Evolutionary conservation across 352 stramenopile species (phyloP), one percentile per base, ranked within the genome.

Genomic region (Globisporangium radiosum): DNA sequence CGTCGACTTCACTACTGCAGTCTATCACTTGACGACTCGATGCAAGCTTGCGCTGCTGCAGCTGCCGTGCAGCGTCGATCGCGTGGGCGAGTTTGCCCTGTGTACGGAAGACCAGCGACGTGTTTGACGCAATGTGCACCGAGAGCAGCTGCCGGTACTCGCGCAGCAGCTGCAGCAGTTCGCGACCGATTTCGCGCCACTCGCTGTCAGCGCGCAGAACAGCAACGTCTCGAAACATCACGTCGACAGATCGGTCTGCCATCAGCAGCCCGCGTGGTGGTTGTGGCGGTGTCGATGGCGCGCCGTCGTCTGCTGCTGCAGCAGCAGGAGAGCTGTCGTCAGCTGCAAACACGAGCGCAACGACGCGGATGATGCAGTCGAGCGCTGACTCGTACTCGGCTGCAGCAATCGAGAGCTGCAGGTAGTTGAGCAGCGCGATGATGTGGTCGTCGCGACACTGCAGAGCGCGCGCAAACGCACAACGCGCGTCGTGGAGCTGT

Each of bases 351-450:
- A 70, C 50, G 15, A 73, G 63, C 42, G 75, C 65, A 11, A 81
- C 42, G 7, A 81, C 25, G 1, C 65, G 69, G 3, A 81, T 7
- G 8, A 76, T 68, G 5, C 57, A 60, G 38, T 77, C 66, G 3
- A 85, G 60, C 7, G 69, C 68, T 1, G 61, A 44, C 54, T 85
- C 72, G 36, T 85, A 78, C 57, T 79, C 71, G 2, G 57, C 43
- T 13, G 56, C 40, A 1, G 71, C 63, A 8, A 81, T 61, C 15
- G 65, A 68, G 11, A 81, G 52, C 61, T 82, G 72, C 2, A 81
- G 56, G n/a, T 65, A 72, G 49, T 85, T 85, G 33, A 85, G 63
- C 37, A 76, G 61, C 13, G 73, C 75, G 8, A 75, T 60, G 2
- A 63, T 36, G 54, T 85, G 70, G n/a, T 82, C 71, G 39, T 37